phyloP scores from a whole-genome alignment of 176 grass and related monocot species.

The Phoenix dactylifera region DNA sequence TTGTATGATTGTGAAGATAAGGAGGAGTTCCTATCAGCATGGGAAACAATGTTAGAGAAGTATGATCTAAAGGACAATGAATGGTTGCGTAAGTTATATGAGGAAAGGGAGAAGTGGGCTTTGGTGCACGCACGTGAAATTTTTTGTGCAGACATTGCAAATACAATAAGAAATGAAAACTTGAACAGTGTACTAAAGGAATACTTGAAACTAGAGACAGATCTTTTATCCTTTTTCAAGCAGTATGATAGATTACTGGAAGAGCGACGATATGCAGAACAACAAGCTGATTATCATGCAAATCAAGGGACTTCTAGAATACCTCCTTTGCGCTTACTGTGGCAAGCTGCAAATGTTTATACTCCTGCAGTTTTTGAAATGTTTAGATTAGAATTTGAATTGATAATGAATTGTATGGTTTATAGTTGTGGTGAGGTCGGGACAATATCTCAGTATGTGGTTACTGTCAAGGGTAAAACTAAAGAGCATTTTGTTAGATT shows the following conservation, averaged over 20 bases:
- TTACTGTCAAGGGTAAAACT: constrained; percentile 53
- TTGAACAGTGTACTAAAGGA: constrained; percentile 39
- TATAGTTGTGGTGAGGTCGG: constrained; percentile 59
- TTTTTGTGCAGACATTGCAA: constrained; percentile 61
- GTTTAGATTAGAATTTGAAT: constrained; percentile 67
- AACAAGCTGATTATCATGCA: constrained; percentile 68
- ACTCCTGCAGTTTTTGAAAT: constrained; percentile 62
- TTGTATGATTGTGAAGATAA: constrained; percentile 60
- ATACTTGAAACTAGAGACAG: constrained; percentile 45
- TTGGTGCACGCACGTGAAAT: constrained; percentile 46
- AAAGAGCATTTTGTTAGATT: constrained; percentile 58
- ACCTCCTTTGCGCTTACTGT: constrained; percentile 44
- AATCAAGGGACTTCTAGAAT: constrained; percentile 42
- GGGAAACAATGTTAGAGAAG: constrained; percentile 53
- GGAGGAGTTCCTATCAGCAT: constrained; percentile 43
- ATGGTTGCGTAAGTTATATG: constrained; percentile 60
- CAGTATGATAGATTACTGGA: constrained; percentile 62
- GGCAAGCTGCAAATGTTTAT: constrained; percentile 73
- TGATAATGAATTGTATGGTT: constrained; percentile 39
- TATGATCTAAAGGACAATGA: constrained; percentile 76
- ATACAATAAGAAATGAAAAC: constrained; percentile 48
- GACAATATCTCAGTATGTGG: constrained; percentile 53
- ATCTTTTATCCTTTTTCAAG: constrained; percentile 47
- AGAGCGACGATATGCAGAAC: constrained; percentile 57
- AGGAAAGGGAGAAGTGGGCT: constrained; percentile 70